Evolutionary conservation across 2,329 filamentous ascomycete species (phyloP), one percentile per base, ranked within the genome.

Genomic region (Claviceps pusilla): DNA sequence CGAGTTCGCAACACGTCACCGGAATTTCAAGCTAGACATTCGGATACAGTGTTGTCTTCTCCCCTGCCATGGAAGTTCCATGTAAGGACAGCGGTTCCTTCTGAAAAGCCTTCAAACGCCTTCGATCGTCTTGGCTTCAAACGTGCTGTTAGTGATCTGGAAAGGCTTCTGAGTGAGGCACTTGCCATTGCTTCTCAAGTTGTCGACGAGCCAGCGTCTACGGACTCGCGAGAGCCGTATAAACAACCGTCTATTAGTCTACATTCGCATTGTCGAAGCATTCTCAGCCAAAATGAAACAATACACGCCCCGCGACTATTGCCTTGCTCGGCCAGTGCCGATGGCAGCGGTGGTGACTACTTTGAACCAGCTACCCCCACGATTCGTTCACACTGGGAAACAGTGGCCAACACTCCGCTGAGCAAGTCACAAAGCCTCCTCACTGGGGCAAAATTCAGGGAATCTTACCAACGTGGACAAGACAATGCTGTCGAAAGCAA

Each of bases 151-250:
- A 64, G 63, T 41, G 70, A 76, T 55, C 63, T 77, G 31, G 74
- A 78, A 56, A 65, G 69, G 29, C 68, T 78, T 19, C 60, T 78
- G 6, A 69, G 65, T 37, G 74, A 78, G 60, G 73, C 73, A 11
- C 59, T 76, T 9, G 62, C 66, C 2, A 62, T 77, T 46, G 74
- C 73, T 11, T 66, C 69, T 19, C 66, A 72, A 51, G 69, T 66
- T 11, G 65, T 69, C 4, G 67, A 69, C 37, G 62, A 57, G 11
- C 64, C 68, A 16, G 63, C 66, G 41, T 55, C 53, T n/a, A 12
- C 52, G 35, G 33, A 57, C 41, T 48, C 52, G 31, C 51, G 50
- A 31, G 52, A 55, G 39, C 47, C 57, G 28, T 19, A 59, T 31
- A 55, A 57, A 49, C 59, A 54, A n/a, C 55, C 55, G 7, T 60